Evolutionary conservation across 495 filamentous ascomycete species (phyloP), one percentile per base, ranked within the genome.

Genomic region (Rhypophila decipiens): DNA sequence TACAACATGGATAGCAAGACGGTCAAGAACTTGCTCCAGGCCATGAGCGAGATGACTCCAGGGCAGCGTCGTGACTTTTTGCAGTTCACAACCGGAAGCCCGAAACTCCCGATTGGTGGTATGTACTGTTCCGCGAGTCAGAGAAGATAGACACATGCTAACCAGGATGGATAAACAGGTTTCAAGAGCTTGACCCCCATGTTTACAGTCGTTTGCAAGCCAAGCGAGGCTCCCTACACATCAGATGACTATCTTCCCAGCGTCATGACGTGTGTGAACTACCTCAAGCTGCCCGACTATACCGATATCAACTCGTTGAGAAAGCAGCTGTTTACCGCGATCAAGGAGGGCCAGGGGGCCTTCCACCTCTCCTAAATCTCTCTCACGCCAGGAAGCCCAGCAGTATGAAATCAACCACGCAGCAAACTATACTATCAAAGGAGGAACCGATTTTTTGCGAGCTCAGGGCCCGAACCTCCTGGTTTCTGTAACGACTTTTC

Each of bases 201-300:
- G 76, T 96, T 99, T 62, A 99, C 94, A 8, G 94, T 99, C 34
- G 94, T 99, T 15, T 97, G 94, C 73, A 96, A 95, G 65, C 91
- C 93, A 5, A 95, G 88, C 70, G 94, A 99, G 58, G 82, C 88
- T 7, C 93, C 93, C 2, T 94, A 89, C 65, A 86, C 84, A 7
- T 94, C 93, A 3, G 94, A 99, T 61, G 94, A 97, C 67, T 97
- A 96, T 55, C 76, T 99, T 27, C 90, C 94, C 20, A 96, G 90
- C 58, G 94, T 97, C 60, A 99, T 99, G 94, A 99, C 94, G 37
- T 97, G 94, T 65, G 93, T 95, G 63, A 99, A 99, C 63, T 99
- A 99, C 63, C 85, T 99, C 53, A 99, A 99, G 66, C 75, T 99
- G 58, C 94, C 94, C 18, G 90, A 99, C 67, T 99, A 99, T 69